Evolutionary conservation across 305 asterid species (phyloP).

Genomic region (Solanum hybrid): DNA sequence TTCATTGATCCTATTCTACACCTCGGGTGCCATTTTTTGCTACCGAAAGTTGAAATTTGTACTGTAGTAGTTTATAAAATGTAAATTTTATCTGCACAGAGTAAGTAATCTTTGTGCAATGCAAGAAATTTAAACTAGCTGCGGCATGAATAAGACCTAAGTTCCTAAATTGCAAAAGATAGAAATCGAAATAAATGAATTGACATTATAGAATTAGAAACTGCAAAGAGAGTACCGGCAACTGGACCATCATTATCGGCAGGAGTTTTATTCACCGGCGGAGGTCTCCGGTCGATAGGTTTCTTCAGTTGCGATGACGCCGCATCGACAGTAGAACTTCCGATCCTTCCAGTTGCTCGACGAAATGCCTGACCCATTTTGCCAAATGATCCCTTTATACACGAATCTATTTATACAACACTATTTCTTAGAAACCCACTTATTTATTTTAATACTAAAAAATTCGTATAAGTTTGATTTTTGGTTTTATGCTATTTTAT

Average conservation of each 20-base stretch:
- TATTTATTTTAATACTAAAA: background rate
- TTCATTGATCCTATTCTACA: background rate
- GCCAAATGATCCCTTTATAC: background rate
- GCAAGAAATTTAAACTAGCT: background rate
- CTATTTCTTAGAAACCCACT: background rate
- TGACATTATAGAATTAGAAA: background rate
- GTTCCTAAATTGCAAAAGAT: background rate
- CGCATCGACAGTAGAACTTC: constrained; percentile 35
- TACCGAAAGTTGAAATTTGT: background rate
- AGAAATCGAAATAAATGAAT: background rate
- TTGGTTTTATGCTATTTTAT: background rate
- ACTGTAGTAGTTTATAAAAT: background rate
- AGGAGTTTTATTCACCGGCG: constrained; percentile 22
- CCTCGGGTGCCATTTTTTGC: background rate
- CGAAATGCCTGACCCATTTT: constrained; percentile 93
- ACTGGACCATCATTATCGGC: constrained; percentile 19
- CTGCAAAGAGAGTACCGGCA: constrained; percentile 28
- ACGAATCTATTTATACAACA: background rate
- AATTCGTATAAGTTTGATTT: background rate
- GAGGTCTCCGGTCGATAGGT: constrained; percentile 23
- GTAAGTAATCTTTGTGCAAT: background rate
- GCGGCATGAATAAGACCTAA: background rate
- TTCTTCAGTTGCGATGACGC: constrained; percentile 45
- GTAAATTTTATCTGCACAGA: background rate
- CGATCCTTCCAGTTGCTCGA: constrained; percentile 76